Evolutionary conservation across 2,329 filamentous ascomycete species (phyloP), one percentile per base, ranked within the genome.

Genomic region (Hypoxylon sp.): DNA sequence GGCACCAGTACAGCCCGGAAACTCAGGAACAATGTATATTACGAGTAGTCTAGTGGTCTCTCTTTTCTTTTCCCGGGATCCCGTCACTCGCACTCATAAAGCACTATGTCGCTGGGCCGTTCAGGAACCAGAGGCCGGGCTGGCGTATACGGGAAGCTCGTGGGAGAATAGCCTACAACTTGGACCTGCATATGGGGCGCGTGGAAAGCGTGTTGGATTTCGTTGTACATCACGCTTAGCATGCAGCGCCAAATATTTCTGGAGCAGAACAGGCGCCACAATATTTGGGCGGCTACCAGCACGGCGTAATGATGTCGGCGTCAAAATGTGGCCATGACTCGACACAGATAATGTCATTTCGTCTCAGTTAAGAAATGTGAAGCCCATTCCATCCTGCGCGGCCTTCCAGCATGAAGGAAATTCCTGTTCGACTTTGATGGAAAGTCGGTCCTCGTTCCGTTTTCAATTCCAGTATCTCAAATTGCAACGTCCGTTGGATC

Each of bases 391-490:
- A 48, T 61, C 48, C 30, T 61, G 34, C 36, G n/a, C n/a, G 34
- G 17, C 51, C 21, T 61, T 58, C 43, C 46, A 49, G 48, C 45
- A 38, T 25, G 11, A 60, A 23, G 48, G 17, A 52, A 48, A 30
- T 38, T 45, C 48, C 23, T 65, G 25, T 53, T 59, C 14, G 53
- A 55, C 13, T 23, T 59, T 51, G 53, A 48, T 71, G 72, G 72
- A 69, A 72, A 69, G 55, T 73, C 72, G 72, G 72, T 56, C 72
- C 72, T 72, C 56, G 49, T 73, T 64, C 72, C 72, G 72, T 65
- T 62, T 60, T 61, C 56, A 57, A 60, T 70, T 38, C 69, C 59
- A 71, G 57, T 45, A 55, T 64, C 51, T 59, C 53, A 67, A 62
- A 72, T 73, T 72, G 56, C 63, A 45, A 58, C 60, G 49, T 59